Conservation (phyloP, 1,284 basidiomycete genomes). For the Anthracocystis setariae region DNA sequence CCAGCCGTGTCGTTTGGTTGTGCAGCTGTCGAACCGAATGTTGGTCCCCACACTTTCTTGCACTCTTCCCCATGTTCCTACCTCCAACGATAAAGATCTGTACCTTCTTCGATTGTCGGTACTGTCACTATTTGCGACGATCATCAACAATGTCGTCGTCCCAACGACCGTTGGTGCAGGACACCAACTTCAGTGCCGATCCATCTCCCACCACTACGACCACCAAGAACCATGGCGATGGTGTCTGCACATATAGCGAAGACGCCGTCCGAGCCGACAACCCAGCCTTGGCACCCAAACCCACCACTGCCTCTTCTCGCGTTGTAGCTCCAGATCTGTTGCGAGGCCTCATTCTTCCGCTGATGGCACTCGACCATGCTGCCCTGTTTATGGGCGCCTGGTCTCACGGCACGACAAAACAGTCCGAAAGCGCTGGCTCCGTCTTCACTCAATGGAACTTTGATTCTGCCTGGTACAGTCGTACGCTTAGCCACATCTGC, state of each 20-base stretch:
- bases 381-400: constrained; percentile 45
- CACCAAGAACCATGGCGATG: not conserved
- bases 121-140: too few relatives aligned
- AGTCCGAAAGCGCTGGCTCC: constrained; percentile 36
- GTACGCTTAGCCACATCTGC: constrained; percentile 50
- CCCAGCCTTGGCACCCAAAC: constrained; percentile 4
- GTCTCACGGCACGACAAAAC: constrained; percentile 44
- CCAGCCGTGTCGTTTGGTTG: not conserved
- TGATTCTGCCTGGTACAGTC: constrained; percentile 23
- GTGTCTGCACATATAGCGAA: constrained; percentile 2
- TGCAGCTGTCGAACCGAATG: not conserved
- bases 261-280: not conserved
- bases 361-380: constrained; percentile 56
- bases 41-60: too few relatives aligned
- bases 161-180: constrained; percentile 19
- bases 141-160: not conserved
- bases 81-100: too few relatives aligned
- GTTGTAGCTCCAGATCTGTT: constrained; percentile 54
- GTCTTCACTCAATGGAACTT: constrained; percentile 35
- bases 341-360: constrained; percentile 50
- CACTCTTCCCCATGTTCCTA: too few relatives aligned
- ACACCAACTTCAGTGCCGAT: constrained; percentile 19
- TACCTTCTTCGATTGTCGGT: too few relatives aligned
- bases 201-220: not conserved
- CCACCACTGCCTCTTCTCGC: constrained; percentile 21